Base-by-base conservation (phyloP, 1,139 yeast species). In the Blastobotrys aristatus region DNA sequence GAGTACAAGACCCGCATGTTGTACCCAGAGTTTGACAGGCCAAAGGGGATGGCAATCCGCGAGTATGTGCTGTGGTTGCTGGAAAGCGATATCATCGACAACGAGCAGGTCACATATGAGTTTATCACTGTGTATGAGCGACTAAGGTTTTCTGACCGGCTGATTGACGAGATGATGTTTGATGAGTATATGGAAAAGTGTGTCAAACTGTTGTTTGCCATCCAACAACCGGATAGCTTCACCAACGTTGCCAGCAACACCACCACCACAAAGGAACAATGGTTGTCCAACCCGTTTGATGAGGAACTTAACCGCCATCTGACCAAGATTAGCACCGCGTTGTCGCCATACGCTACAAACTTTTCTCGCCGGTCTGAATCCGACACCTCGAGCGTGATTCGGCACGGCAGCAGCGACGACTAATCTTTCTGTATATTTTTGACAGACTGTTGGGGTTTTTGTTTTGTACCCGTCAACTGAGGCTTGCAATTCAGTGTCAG, bases 71-170 rank as follows among this genome's bases (percentile, higher is more conserved):
- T 56, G 66, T 73, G 33, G 52, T 77, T 49, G 53, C 62, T 26
- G 44, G 51, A 56, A 17, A 60, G 48, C 57, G 59, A 51, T 14
- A 46, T 48, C 31, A 54, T 55, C 7, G 53, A 47, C 49, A 53
- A 49, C 29, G 57, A 44, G 47, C 54, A 50, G 21, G 47, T 48
- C 13, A 57, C 46, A 50, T 60, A 63, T n/a, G 66, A 54, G 40
- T 76, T 82, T 53, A 67, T 82, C 10, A 69, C 67, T 1, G 64
- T 78, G n/a, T 89, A 88, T 65, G 96, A 89, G 55, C 70, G 71
- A 43, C 73, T 84, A 32, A 71, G 89, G 52, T 90, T 80, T 63
- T 78, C 94, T 1, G 84, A 84, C 1, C 65, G 73, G 21, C 73
- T 81, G 17, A 78, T 88, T 13, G 65, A 74, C 0, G 82, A 84